phyloP scores from a whole-genome alignment of 768 basidiomycete species.

The Chalciporus sphaerocephalus region DNA sequence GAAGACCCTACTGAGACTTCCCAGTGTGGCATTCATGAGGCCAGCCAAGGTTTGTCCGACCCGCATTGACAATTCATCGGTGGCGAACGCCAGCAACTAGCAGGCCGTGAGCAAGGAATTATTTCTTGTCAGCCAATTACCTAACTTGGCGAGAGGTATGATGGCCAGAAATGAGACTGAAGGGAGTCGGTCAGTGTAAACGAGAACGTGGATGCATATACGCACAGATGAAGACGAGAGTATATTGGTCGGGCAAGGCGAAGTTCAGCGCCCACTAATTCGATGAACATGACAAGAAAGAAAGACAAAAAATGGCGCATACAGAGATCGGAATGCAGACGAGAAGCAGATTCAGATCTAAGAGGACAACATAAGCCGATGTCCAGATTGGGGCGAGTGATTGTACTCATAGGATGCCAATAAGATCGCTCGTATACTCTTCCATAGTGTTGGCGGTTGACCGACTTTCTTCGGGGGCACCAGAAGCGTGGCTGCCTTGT shows the following conservation, averaged over 20 bases:
- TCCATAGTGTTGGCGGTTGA: conserved; percentile 39
- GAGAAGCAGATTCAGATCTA: conserved; percentile 72
- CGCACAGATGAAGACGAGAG: conserved; percentile 72
- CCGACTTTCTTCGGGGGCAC: conserved; percentile 37
- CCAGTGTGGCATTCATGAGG: conserved; percentile 79
- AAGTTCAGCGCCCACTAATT: conserved; percentile 72
- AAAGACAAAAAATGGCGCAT: conserved; percentile 18
- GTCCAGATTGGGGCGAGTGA: neutral
- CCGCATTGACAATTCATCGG: conserved; percentile 77
- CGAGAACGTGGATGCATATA: conserved; percentile 7
- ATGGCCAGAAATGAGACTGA: conserved; percentile 77
- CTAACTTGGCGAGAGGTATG: conserved; percentile 76
- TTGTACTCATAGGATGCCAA: conserved; percentile 51
- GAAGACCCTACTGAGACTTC: conserved; percentile 29
- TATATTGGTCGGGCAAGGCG: conserved; percentile 46
- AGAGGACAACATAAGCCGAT: conserved; percentile 3
- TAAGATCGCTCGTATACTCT: conserved; percentile 52
- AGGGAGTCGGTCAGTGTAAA: neutral
- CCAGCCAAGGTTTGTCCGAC: conserved; percentile 83
- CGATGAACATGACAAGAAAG: conserved; percentile 1
- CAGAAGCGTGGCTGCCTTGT: conserved; percentile 30
- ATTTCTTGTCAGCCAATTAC: neutral
- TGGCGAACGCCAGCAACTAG: conserved; percentile 77
- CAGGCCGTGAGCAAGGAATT: conserved; percentile 1
- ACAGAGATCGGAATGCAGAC: conserved; percentile 70